A percentile compares a stretch with the other conserved stretches of the same genome.
Evolutionary conservation across 2,329 filamentous ascomycete species (phyloP).

Genomic region (Coniochaeta hoffmannii): DNA sequence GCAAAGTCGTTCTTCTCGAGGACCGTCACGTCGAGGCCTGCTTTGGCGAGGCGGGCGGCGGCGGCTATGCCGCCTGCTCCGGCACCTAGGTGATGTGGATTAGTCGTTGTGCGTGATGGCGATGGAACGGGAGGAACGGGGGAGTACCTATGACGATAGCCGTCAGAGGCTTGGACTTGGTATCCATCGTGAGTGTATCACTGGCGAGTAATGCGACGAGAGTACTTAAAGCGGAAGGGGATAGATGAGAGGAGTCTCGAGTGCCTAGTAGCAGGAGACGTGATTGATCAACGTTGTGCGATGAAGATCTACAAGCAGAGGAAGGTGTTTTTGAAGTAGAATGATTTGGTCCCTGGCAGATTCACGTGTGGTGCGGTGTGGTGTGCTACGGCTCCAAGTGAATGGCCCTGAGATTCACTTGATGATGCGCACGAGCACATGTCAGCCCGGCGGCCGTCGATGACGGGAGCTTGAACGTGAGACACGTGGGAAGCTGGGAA

Average conservation of each 20-base stretch:
- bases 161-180: background rate
- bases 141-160: constrained; percentile 3
- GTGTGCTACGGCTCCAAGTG: too few relatives aligned
- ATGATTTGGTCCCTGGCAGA: background rate
- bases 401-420: background rate
- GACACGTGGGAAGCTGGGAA: background rate
- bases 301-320: background rate
- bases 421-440: background rate
- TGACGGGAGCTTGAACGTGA: background rate
- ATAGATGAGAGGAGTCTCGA: background rate
- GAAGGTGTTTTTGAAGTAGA: background rate
- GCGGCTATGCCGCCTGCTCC: constrained; percentile 66
- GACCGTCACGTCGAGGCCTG: constrained; percentile 65
- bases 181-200: background rate
- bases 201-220: background rate
- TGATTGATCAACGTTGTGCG: background rate
- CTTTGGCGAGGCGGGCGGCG: constrained; percentile 62
- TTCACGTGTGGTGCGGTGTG: background rate
- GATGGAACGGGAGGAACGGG: background rate
- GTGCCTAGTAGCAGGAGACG: background rate
- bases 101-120: constrained; percentile 23
- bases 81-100: constrained; percentile 38
- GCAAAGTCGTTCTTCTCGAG: constrained; percentile 71
- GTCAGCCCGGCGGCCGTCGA: background rate
- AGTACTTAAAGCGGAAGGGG: background rate